These are phyloP conservation scores for Biscogniauxia mediterranea DNA, from an alignment of 2,329 filamentous ascomycete genomes.

Conservation along the genomic window DNA sequence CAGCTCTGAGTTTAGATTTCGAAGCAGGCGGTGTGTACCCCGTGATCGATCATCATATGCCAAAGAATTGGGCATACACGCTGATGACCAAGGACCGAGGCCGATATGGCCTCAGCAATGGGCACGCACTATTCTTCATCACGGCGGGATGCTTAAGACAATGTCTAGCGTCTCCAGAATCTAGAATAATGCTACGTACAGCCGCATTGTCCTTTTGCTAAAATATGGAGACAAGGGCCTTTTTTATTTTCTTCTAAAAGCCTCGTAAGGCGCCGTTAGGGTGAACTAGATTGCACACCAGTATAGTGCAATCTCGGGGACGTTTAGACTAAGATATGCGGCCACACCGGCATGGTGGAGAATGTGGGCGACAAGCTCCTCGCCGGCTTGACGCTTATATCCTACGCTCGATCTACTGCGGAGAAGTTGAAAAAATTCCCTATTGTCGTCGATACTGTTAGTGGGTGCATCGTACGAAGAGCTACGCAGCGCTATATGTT, in stretches of 20 bases:
- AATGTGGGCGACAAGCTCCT: background rate
- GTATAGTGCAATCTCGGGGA: background rate
- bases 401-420: too few relatives aligned
- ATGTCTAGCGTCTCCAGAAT: background rate
- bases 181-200: background rate
- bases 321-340: background rate
- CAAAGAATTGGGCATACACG: background rate
- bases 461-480: too few relatives aligned
- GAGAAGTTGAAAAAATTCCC: too few relatives aligned
- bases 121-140: background rate
- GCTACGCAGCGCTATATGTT: too few relatives aligned
- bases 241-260: too few relatives aligned
- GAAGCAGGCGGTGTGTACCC: background rate
- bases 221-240: too few relatives aligned
- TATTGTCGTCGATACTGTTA: too few relatives aligned
- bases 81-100: background rate
- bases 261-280: too few relatives aligned
- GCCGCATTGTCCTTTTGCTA: too few relatives aligned
- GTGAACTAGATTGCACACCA: background rate
- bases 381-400: background rate
- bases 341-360: background rate
- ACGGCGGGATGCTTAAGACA: background rate
- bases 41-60: background rate
- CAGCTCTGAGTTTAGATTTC: background rate
- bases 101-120: background rate